Evolutionary conservation across 805 yeast genomes (phyloP).

Genomic region (Danielozyma ontarioensis): DNA sequence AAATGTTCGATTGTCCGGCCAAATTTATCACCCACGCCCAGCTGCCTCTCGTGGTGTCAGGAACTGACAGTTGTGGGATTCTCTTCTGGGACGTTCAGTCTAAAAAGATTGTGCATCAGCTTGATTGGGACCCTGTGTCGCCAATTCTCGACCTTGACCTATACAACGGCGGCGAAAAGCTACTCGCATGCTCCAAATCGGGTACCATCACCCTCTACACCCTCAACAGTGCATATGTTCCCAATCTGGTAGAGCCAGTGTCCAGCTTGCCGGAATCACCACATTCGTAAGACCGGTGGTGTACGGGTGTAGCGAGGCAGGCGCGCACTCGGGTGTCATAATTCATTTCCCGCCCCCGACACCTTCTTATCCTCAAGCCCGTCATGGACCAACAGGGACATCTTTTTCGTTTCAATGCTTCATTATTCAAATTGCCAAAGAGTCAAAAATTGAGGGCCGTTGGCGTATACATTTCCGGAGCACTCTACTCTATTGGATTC

Average conservation of each 20-base stretch:
- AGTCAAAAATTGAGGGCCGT: slow-evolving; percentile 63
- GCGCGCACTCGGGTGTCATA: too few relatives aligned
- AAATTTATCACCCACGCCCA: slow-evolving; percentile 40
- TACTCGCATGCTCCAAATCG: slow-evolving; percentile 24
- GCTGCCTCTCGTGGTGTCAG: slow-evolving; percentile 48
- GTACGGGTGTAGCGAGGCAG: too few relatives aligned
- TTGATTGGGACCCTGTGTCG: slow-evolving; percentile 7
- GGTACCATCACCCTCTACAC: slow-evolving; percentile 16
- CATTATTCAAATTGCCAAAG: slow-evolving; percentile 56
- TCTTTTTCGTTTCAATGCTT: slow-evolving; percentile 57
- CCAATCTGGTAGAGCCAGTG: neutral
- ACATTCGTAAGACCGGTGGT: too few relatives aligned
- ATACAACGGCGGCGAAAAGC: slow-evolving; percentile 27
- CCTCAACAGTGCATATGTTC: neutral
- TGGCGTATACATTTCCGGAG: slow-evolving; percentile 77
- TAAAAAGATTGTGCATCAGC: slow-evolving; percentile 39
- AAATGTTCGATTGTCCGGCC: slow-evolving; percentile 49
- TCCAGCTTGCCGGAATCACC: neutral
- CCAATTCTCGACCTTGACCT: slow-evolving; percentile 42
- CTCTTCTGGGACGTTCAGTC: slow-evolving; percentile 66
- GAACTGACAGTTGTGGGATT: slow-evolving; percentile 51
- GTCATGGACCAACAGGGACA: slow-evolving; percentile 42
- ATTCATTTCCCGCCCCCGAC: neutral
- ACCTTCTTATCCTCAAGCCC: neutral
- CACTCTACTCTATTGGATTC: slow-evolving; percentile 76